Evolutionary conservation across 768 basidiomycete species (phyloP).

Genomic region (Termitomyces sp.): DNA sequence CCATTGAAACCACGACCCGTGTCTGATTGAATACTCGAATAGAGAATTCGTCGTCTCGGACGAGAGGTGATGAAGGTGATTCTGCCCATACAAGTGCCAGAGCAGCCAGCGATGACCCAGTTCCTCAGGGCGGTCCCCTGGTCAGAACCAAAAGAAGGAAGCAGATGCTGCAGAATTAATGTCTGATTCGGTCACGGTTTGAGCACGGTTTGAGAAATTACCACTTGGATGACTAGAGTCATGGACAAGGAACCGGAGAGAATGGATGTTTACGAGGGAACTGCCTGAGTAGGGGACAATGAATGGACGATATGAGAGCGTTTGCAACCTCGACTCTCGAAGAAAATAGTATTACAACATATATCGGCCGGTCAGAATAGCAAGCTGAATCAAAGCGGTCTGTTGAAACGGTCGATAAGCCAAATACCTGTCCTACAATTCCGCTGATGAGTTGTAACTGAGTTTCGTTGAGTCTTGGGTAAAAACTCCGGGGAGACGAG

Average conservation of each 20-base stretch:
- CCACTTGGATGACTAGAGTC: constrained; percentile 55
- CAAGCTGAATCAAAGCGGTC: constrained; percentile 43
- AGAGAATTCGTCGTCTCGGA: constrained; percentile 42
- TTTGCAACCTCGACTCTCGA: constrained; percentile 36
- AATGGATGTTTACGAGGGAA: constrained; percentile 31
- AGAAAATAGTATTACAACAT: constrained; percentile 54
- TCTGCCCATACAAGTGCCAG: constrained; percentile 47
- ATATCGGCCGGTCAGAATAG: constrained; percentile 53
- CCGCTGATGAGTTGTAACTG: constrained; percentile 37
- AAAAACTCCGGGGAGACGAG: constrained; percentile 58
- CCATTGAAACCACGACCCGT: constrained; percentile 40
- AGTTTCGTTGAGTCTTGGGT: constrained; percentile 39
- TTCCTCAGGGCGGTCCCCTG: constrained; percentile 41
- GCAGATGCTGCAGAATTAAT: constrained; percentile 42
- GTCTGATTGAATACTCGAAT: constrained; percentile 40
- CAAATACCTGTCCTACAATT: constrained; percentile 49
- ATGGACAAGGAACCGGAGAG: constrained; percentile 35
- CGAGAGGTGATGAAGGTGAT: constrained; percentile 39
- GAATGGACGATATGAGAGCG: constrained; percentile 44
- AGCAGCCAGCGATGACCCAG: constrained; percentile 44
- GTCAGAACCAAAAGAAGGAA: constrained; percentile 59
- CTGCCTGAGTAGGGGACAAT: constrained; percentile 22
- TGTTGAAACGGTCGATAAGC: constrained; percentile 29
- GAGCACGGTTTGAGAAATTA: constrained; percentile 60
- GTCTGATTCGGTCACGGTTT: constrained; percentile 44